A percentile compares a stretch with the other conserved stretches of the same genome.
phyloP scores from a whole-genome alignment of 2,329 filamentous ascomycete species.

The Elsinoe australis region DNA sequence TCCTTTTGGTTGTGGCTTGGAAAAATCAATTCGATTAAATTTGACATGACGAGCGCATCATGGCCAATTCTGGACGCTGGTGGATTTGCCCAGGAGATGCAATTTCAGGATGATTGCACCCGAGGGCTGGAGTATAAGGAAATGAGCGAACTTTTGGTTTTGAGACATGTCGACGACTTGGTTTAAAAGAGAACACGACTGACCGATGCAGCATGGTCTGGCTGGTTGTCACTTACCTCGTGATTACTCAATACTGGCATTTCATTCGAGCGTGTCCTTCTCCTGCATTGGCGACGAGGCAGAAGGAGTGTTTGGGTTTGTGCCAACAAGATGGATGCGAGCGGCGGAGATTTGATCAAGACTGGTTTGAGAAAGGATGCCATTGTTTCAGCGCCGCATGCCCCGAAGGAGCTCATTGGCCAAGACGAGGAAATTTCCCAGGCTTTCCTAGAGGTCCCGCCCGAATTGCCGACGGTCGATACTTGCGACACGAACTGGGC shows the following conservation, averaged over 20 bases:
- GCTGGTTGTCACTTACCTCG: constrained; percentile 2
- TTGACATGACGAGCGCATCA: constrained; percentile 14
- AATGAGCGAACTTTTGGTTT: constrained; percentile 10
- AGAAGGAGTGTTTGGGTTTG: neutral
- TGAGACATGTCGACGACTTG: constrained; percentile 5
- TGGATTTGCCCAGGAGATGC: neutral
- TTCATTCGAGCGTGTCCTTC: constrained; percentile 5
- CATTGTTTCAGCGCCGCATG: constrained; percentile 14
- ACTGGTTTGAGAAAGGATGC: constrained; percentile 14
- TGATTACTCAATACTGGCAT: neutral
- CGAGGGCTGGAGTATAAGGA: constrained; percentile 9
- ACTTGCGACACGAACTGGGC: constrained; percentile 1
- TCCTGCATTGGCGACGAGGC: neutral
- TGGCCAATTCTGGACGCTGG: constrained; percentile 6
- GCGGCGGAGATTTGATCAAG: constrained; percentile 14
- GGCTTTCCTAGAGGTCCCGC: constrained; percentile 1
- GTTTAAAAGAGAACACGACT: constrained; percentile 4
- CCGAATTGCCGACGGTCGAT: neutral
- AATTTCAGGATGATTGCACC: constrained; percentile 3
- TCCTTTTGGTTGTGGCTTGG: constrained; percentile 13
- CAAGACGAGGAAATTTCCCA: neutral
- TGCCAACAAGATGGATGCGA: neutral
- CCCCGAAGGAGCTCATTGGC: constrained; percentile 1
- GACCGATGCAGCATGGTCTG: neutral
- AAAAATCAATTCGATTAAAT: constrained; percentile 15